phyloP scores from a whole-genome alignment of 257 asterid genomes.

The Solanum peruvianum region DNA sequence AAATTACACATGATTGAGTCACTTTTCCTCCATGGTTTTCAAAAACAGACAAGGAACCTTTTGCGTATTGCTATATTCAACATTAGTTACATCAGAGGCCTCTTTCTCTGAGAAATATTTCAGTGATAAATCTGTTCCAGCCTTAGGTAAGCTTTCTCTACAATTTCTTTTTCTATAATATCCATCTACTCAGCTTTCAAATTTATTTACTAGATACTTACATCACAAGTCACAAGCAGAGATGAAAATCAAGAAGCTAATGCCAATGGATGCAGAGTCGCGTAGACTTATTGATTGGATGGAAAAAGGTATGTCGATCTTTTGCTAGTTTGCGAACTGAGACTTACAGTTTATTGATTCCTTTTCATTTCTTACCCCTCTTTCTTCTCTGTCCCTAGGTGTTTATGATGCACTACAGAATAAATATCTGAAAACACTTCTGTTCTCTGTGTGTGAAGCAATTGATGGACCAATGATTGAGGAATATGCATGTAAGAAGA shows the following conservation, averaged over 20 bases:
- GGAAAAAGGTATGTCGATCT: constrained; percentile 67
- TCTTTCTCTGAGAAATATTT: constrained; percentile 89
- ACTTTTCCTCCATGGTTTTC: constrained; percentile 4
- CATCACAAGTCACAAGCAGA: constrained; percentile 26
- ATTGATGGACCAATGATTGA: constrained; percentile 81
- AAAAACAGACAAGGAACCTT: constrained; percentile 57
- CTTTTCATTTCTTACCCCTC: background rate
- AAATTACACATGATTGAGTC: background rate
- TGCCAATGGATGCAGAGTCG: constrained; percentile 97
- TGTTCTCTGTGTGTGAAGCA: constrained; percentile 80
- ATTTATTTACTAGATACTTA: constrained; percentile 6
- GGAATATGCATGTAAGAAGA: constrained; percentile 77
- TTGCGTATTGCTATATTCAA: constrained; percentile 94
- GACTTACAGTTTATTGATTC: background rate
- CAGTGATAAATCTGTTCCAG: constrained; percentile 84
- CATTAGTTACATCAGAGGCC: constrained; percentile 91
- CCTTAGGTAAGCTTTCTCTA: constrained; percentile 49
- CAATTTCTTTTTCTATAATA: background rate
- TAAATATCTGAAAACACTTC: constrained; percentile 76
- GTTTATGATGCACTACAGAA: constrained; percentile 89
- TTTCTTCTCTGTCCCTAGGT: too few species aligned
- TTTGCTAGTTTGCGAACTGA: background rate
- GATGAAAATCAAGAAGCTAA: constrained; percentile 93
- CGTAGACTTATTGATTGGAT: constrained; percentile 93
- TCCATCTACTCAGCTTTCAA: background rate